Base-by-base conservation (phyloP, 2,329 filamentous ascomycete genomes). In the Mariannaea elegans region DNA sequence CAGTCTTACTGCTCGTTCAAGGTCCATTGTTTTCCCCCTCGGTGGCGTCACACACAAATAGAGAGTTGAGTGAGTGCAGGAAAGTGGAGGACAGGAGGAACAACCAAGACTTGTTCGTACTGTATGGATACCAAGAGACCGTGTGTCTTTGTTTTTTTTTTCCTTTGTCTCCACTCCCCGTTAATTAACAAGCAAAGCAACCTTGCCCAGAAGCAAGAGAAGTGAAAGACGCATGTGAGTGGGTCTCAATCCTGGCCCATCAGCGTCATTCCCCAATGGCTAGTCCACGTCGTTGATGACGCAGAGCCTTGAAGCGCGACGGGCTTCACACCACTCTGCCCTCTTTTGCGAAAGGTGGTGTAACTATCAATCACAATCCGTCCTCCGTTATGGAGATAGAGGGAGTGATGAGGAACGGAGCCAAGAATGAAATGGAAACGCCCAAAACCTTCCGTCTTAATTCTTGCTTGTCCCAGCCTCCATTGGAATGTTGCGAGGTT, bases 211-310 rank as follows among this genome's bases (percentile, higher is more conserved):
- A 55, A 32, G 38, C 48, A 49, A 53, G 63, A 47, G 23, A 67
- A 52, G 34, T 54, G 41, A 57, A 53, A 27, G 55, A 55, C 36
- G 45, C 50, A 53, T 10, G 54, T 42, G 45, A 54, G 65, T 51
- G 66, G 63, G 50, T 13, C 41, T 18, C 32, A 36, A 16, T 34
- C 44, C 56, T 45, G 53, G 61, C 56, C 47, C 61, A 61, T 56
- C 56, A 66, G 63, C 64, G 62, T 67, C 68, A 69, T 69, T 69
- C 62, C 64, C 46, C 64, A 67, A 70, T 68, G 56, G 55, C 62
- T 53, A 56, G 56, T 42, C 61, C 57, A 52, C 61, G 59, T 56
- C 54, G 6, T 51, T 50, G 68, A 71, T 71, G 68, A 71, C 68
- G 68, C 68, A 71, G 62, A 61, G 54, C 63, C 36, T 24, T 50